These are phyloP conservation scores for Eutypella sp. DNA, from an alignment of 2,329 filamentous ascomycete species.

Conservation along the genomic window DNA sequence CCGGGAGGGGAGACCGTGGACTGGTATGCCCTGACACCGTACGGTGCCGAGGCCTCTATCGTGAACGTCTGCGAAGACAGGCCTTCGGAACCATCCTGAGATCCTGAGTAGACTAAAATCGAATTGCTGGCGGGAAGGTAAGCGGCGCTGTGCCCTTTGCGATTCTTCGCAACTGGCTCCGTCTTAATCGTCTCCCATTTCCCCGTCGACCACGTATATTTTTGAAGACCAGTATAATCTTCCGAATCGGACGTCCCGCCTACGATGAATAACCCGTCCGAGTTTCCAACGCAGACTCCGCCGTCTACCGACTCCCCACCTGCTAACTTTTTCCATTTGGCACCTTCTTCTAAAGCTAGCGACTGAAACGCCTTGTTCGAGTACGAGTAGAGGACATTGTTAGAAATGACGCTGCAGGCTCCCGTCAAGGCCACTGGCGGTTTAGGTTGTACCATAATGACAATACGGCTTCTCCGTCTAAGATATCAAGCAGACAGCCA, in stretches of 20 bases:
- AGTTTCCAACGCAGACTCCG: conserved; percentile 72
- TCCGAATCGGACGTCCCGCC: conserved; percentile 59
- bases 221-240: conserved; percentile 71
- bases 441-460: conserved; percentile 68
- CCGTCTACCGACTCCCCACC: conserved; percentile 68
- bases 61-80: conserved; percentile 72
- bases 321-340: conserved; percentile 63
- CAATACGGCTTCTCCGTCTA: conserved; percentile 14
- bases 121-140: conserved; percentile 67
- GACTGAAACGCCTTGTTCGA: conserved; percentile 71
- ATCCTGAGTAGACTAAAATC: conserved; percentile 78
- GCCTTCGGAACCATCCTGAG: conserved; percentile 51
- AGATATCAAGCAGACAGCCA: conserved; percentile 4
- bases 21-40: conserved; percentile 53
- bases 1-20: conserved; percentile 56
- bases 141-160: conserved; percentile 68
- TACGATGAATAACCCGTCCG: conserved; percentile 71
- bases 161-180: conserved; percentile 57
- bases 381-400: conserved; percentile 81
- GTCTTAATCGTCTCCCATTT: conserved; percentile 45
- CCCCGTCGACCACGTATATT: conserved; percentile 49
- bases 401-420: conserved; percentile 76
- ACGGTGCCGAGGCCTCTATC: conserved; percentile 62
- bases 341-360: conserved; percentile 62
- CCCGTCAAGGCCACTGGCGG: conserved; percentile 66